Evolutionary conservation across 106 monocot genomes (phyloP), one percentile per base, ranked within the genome.

Genomic region (Dioscorea alata): DNA sequence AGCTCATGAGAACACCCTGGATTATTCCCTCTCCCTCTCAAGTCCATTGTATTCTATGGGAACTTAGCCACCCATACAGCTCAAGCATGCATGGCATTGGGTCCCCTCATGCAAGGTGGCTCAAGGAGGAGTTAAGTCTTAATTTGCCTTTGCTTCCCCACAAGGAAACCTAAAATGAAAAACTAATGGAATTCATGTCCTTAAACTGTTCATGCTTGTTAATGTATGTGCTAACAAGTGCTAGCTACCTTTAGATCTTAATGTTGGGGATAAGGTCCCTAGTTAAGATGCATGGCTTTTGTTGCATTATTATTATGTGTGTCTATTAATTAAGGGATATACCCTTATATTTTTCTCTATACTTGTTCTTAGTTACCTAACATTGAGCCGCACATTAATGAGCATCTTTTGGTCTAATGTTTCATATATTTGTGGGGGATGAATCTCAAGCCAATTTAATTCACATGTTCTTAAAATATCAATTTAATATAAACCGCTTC

Each of bases 1-100:
- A 60, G 60, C 75, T 75, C 75, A 68, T 67, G 64, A 67, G 60
- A 67, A 59, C 75, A 75, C 75, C 60, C 75, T 75, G 75, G 75
- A 75, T 66, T 48, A 75, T 67, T 71, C 60, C 67, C 32, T 51
- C 48, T 57, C 57, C 63, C 33, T 50, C 31, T 64, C 66, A 56
- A 33, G 58, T 69, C 24, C 59, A 70, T 42, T 70, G 70, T 70
- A 59, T 59, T 59, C 23, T 34, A 20, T 35, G 35, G 3, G 2
- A 14, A 54, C 54, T 54, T 42, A 20, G 19, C 35, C 21, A 49
- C 20, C 33, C 18, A 35, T 66, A 57, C 74, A 74, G 66, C 74
- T 74, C 74, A 74, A 21, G 18, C 57, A 20, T 48, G 13, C 64
- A 34, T 23, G 50, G 6, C 49, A 49, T 56, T 28, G 71, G 71